Conservation (phyloP, 2,329 filamentous ascomycete species). For the Penicillium brasilianum region DNA sequence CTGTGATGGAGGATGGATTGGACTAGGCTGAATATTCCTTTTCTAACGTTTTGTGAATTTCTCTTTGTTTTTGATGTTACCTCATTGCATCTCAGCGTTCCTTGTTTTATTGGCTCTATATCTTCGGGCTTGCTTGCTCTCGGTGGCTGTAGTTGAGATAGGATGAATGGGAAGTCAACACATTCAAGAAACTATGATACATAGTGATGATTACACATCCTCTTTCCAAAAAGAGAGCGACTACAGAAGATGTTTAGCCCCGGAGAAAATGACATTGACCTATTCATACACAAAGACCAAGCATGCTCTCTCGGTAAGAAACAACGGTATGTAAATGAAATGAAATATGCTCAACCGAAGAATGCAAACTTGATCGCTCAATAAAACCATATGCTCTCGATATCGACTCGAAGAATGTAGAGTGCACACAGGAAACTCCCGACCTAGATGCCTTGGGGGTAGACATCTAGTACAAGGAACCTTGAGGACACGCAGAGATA, state of each 20-base stretch:
- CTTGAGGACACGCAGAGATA: neutral
- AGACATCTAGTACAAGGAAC: neutral
- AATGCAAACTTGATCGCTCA: constrained; percentile 29
- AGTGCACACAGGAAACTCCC: neutral
- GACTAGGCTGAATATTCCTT: neutral
- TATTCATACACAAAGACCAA: constrained; percentile 10
- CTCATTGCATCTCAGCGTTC: constrained; percentile 5
- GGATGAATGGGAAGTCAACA: neutral
- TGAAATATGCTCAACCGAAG: constrained; percentile 27
- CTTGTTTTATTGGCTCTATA: neutral
- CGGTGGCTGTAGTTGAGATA: neutral
- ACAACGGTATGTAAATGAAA: constrained; percentile 14
- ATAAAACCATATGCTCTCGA: constrained; percentile 24
- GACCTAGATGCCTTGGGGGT: no score
- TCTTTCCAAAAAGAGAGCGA: no score
- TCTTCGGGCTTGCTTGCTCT: neutral
- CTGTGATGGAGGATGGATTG: constrained; percentile 26
- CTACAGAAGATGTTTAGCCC: neutral
- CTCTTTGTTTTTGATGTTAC: neutral
- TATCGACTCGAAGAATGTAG: constrained; percentile 18
- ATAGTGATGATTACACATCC: no score
- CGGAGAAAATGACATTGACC: constrained; percentile 12
- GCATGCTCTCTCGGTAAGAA: constrained; percentile 10
- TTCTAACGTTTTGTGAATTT: neutral
- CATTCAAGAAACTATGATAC: no score